These are phyloP conservation scores for Sphagnum fallax DNA, from an alignment of 228 moss, liverwort and hornwort species.

Conservation along the genomic window DNA sequence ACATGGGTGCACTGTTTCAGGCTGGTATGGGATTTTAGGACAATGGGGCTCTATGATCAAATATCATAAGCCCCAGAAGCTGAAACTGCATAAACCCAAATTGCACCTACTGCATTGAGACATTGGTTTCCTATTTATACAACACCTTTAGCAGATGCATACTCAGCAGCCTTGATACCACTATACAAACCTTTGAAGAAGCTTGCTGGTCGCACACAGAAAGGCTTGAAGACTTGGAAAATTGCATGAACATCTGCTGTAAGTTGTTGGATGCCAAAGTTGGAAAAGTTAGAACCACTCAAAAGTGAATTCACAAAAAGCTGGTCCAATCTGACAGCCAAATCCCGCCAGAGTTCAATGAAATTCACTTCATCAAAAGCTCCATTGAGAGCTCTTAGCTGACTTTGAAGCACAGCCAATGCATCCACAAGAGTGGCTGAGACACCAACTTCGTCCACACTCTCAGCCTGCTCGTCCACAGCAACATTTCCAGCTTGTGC, in stretches of 20 bases:
- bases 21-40: too few relatives aligned
- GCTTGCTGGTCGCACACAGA: conserved; percentile 62
- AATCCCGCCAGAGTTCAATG: conserved; percentile 60
- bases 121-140: neutral
- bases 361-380: conserved; percentile 63
- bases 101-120: too few relatives aligned
- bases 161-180: conserved; percentile 54
- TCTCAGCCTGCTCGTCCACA: neutral
- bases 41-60: too few relatives aligned
- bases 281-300: conserved; percentile 44
- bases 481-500: neutral
- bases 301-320: conserved; percentile 48
- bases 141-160: conserved; percentile 15
- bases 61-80: too few relatives aligned
- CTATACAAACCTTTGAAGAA: conserved; percentile 71
- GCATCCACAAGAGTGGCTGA: conserved; percentile 65
- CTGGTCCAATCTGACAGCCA: conserved; percentile 65
- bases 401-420: conserved; percentile 62
- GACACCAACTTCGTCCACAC: conserved; percentile 20
- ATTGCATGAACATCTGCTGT: conserved; percentile 65
- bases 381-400: conserved; percentile 44
- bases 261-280: conserved; percentile 72
- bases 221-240: conserved; percentile 75
- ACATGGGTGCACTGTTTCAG: too few relatives aligned
- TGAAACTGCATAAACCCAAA: too few relatives aligned